Percentiles rank a stretch among this genome's conserved stretches.
Evolutionary conservation across 2,329 filamentous ascomycete genomes (phyloP).

Genomic region (Diaporthe sp.): DNA sequence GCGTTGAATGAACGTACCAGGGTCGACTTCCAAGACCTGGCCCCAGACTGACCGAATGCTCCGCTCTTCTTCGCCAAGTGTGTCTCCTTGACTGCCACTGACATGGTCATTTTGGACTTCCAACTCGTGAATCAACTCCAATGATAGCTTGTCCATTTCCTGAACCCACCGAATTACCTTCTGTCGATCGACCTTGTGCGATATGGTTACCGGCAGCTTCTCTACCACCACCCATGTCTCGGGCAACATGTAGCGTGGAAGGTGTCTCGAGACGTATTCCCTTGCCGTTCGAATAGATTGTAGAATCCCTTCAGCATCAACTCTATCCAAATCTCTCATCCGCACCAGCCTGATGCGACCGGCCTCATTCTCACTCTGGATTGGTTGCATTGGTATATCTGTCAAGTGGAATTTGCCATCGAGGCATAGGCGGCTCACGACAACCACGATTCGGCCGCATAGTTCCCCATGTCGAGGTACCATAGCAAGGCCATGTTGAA

Average conservation of each 20-base stretch:
- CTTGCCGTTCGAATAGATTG: conserved; percentile 35
- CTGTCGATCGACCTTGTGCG: not conserved
- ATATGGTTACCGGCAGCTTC: not conserved
- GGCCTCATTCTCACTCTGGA: not conserved
- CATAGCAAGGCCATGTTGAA: not conserved
- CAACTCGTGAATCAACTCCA: not conserved
- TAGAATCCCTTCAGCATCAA: not conserved
- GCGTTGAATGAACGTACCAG: not conserved
- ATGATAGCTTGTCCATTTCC: not conserved
- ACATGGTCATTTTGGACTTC: not conserved
- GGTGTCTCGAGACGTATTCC: conserved; percentile 49
- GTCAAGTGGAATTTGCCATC: not conserved
- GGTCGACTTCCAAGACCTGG: not conserved
- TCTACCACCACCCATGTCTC: not conserved
- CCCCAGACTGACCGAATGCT: conserved; percentile 37
- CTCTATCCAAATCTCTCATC: not conserved
- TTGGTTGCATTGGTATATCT: not conserved
- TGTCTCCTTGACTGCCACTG: not conserved
- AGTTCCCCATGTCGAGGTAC: not conserved
- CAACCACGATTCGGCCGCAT: not conserved
- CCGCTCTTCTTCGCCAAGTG: conserved; percentile 45
- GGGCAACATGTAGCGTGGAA: not conserved
- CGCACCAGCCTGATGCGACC: not conserved
- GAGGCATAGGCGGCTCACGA: not conserved
- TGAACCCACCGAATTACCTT: not conserved